Conservation (phyloP, 768 basidiomycete genomes). For the Suillus alpinus region DNA sequence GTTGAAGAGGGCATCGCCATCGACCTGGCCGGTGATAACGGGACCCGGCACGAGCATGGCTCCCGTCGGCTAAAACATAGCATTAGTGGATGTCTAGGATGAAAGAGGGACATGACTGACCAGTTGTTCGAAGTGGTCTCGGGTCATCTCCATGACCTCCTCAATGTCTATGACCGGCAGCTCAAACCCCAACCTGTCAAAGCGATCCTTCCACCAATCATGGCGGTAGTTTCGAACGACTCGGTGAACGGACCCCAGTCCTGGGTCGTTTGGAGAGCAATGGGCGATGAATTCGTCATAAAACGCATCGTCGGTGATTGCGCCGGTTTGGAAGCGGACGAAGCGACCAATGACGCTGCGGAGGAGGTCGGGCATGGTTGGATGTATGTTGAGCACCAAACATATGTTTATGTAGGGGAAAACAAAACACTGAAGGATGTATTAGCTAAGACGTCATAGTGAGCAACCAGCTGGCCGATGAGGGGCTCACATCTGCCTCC, state of each 20-base stretch:
- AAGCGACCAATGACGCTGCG: not conserved
- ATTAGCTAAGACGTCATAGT: not conserved
- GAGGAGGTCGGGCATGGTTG: not conserved
- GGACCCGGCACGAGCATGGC: not conserved
- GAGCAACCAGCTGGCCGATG: not conserved
- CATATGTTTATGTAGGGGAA: not conserved
- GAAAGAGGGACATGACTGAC: too few relatives aligned
- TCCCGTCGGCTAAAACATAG: not conserved
- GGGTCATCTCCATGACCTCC: too few relatives aligned
- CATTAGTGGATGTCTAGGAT: not conserved
- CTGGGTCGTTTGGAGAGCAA: not conserved
- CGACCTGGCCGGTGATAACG: not conserved
- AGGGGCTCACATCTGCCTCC: not conserved
- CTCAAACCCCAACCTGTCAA: not conserved
- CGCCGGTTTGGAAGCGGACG: fast-evolving
- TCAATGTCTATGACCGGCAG: not conserved
- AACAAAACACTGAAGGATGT: not conserved
- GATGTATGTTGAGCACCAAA: fast-evolving
- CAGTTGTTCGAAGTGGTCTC: too few relatives aligned
- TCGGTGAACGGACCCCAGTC: not conserved
- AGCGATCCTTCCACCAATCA: not conserved
- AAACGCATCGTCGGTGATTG: fast-evolving
- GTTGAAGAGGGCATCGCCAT: not conserved
- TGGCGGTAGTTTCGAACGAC: not conserved
- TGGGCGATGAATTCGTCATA: not conserved